These are phyloP conservation scores for Elsinoe ampelina DNA, from an alignment of 2,329 filamentous ascomycete species.

Conservation along the genomic window DNA sequence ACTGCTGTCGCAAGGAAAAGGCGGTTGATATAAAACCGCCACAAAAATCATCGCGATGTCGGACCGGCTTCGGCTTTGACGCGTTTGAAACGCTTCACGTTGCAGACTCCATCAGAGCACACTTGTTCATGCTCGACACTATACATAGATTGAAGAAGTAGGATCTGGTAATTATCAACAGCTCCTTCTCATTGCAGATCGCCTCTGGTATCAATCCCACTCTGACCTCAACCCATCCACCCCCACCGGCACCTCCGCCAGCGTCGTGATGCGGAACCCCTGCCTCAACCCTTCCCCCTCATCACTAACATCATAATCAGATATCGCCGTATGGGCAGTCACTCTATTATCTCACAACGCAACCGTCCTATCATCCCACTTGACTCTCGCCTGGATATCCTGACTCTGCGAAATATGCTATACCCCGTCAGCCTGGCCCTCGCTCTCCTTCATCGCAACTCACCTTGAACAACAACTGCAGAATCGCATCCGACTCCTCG, in stretches of 20 bases:
- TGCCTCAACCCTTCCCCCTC: conserved; percentile 17
- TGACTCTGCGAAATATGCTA: conserved; percentile 17
- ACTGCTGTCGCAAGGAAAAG: not conserved
- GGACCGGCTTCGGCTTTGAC: conserved; percentile 4
- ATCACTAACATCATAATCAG: conserved; percentile 22
- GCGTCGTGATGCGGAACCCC: conserved; percentile 22
- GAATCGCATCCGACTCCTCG: conserved; percentile 45
- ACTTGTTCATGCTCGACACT: not conserved
- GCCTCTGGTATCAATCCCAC: not conserved
- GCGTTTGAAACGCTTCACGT: conserved; percentile 5
- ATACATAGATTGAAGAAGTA: too few species aligned
- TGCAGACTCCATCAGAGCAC: not conserved
- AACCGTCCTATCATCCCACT: conserved; percentile 22
- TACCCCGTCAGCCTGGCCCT: not conserved
- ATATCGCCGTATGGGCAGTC: conserved; percentile 19
- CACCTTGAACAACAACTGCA: conserved; percentile 42
- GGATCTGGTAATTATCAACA: too few species aligned
- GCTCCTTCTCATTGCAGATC: too few species aligned
- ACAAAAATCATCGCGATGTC: conserved; percentile 4
- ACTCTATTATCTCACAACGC: conserved; percentile 19
- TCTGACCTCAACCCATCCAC: not conserved
- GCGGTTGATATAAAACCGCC: not conserved
- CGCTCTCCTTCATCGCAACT: conserved; percentile 20
- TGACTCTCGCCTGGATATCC: conserved; percentile 21
- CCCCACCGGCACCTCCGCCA: conserved; percentile 17